Conservation (phyloP, 805 yeast genomes). For the Wickerhamomyces sydowiorum region DNA sequence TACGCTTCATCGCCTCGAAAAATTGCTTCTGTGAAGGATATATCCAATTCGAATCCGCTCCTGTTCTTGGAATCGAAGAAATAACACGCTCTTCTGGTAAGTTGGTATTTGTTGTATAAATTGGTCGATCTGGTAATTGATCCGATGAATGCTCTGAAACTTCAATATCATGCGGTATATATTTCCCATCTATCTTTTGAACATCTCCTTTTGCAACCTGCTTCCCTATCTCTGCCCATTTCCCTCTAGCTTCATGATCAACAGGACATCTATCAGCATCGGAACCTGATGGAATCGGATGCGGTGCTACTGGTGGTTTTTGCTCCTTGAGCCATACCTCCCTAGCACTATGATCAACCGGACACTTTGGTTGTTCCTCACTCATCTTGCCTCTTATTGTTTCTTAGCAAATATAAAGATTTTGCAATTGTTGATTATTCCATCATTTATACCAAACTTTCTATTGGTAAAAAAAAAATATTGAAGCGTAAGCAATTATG, state of each 20-base stretch:
- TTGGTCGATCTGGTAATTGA: conserved; percentile 29
- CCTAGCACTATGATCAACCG: conserved; percentile 42
- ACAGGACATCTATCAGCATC: conserved; percentile 55
- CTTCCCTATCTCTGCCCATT: conserved; percentile 43
- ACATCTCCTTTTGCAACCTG: conserved; percentile 9
- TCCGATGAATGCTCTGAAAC: conserved; percentile 42
- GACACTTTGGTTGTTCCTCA: conserved; percentile 33
- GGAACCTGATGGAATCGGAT: conserved; percentile 13
- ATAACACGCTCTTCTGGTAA: conserved; percentile 73
- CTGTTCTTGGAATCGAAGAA: conserved; percentile 81
- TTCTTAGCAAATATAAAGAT: too few species aligned
- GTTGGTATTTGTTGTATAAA: conserved; percentile 28
- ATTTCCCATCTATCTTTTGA: conserved; percentile 14
- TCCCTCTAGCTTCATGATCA: conserved; percentile 52
- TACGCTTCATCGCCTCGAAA: conserved; percentile 88
- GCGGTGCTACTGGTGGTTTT: conserved; percentile 8
- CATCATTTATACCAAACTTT: too few species aligned
- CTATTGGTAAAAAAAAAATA: too few species aligned
- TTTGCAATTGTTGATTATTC: too few species aligned
- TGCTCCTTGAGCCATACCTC: conserved; percentile 7
- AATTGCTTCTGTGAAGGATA: conserved; percentile 96
- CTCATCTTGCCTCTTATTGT: too few species aligned
- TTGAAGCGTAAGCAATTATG: too few species aligned
- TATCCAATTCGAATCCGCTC: conserved; percentile 69
- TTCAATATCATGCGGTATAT: conserved; percentile 15